Conservation (phyloP, 106 monocot species). For the Agapanthus africanus region DNA sequence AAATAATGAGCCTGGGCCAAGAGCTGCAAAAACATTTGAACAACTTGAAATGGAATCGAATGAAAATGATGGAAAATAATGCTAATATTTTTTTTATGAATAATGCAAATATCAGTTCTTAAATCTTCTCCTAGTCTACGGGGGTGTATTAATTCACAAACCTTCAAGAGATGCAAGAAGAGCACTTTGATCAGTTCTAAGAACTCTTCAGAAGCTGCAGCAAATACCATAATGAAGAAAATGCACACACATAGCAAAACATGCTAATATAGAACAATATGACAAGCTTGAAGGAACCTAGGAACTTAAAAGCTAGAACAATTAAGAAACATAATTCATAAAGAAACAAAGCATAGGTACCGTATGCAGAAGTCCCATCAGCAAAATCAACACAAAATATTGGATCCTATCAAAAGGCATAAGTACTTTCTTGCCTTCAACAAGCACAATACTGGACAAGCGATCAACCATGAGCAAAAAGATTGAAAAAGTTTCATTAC, state of each 20-base stretch:
- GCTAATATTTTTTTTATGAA: neutral
- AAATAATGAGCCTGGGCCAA: slow-evolving; percentile 89
- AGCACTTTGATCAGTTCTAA: slow-evolving; percentile 85
- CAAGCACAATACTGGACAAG: too few relatives aligned
- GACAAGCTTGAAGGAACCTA: neutral
- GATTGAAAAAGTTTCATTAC: too few relatives aligned
- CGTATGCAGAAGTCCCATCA: neutral
- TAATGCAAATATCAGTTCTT: too few relatives aligned
- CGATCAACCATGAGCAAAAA: too few relatives aligned
- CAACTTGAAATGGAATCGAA: neutral
- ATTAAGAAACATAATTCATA: neutral
- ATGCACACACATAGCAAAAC: neutral
- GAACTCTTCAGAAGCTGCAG: slow-evolving; percentile 93
- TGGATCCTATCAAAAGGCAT: neutral
- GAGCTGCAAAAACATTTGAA: slow-evolving; percentile 43
- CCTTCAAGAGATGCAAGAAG: slow-evolving; percentile 92
- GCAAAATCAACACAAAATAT: neutral
- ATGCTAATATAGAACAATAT: neutral
- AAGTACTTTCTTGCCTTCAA: neutral
- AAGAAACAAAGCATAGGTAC: neutral
- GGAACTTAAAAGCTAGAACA: neutral
- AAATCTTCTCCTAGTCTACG: too few relatives aligned
- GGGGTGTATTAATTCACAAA: slow-evolving; percentile 8
- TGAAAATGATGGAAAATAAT: neutral
- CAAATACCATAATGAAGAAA: neutral